Percentiles rank a stretch among this genome's conserved stretches.
Evolutionary conservation across 768 basidiomycete genomes (phyloP).

Genomic region (Boletus vermiculosoides): DNA sequence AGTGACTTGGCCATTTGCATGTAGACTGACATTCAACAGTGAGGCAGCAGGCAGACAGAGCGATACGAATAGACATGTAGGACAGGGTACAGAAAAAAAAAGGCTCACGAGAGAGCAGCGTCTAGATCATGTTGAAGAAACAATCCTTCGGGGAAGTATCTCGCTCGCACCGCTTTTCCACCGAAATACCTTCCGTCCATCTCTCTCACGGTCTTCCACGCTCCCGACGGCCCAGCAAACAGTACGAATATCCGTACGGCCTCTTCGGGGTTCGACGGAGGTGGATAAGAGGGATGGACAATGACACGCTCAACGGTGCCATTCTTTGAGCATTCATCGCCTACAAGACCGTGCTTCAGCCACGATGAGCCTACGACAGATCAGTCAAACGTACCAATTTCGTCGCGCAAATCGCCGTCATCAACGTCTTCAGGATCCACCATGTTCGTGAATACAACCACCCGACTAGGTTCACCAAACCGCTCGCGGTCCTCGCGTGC

Average conservation of each 20-base stretch:
- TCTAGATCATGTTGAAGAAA: constrained; percentile 56
- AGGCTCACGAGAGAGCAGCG: constrained; percentile 26
- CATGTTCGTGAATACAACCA: constrained; percentile 89
- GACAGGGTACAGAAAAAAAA: not conserved
- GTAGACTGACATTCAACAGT: not conserved
- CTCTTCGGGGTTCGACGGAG: constrained; percentile 66
- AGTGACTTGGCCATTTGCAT: not conserved
- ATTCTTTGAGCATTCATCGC: constrained; percentile 89
- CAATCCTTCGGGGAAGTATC: constrained; percentile 69
- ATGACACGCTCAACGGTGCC: constrained; percentile 91
- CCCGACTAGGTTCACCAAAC: constrained; percentile 87
- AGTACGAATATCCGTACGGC: constrained; percentile 88
- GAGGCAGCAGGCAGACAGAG: not conserved
- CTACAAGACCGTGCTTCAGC: constrained; percentile 37
- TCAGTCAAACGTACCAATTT: constrained; percentile 64
- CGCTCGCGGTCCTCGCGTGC: constrained; percentile 72
- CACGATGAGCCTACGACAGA: not conserved
- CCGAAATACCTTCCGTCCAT: constrained; percentile 93
- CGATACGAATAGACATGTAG: not conserved
- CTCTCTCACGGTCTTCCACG: constrained; percentile 94
- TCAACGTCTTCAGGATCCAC: constrained; percentile 80
- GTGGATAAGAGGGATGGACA: constrained; percentile 73
- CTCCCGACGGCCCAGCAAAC: constrained; percentile 88
- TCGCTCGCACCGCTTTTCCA: constrained; percentile 76
- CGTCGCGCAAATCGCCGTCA: constrained; percentile 80